Conservation (phyloP, 2,329 filamentous ascomycete species). For the Ophiocordyceps camponoti-leonardi region DNA sequence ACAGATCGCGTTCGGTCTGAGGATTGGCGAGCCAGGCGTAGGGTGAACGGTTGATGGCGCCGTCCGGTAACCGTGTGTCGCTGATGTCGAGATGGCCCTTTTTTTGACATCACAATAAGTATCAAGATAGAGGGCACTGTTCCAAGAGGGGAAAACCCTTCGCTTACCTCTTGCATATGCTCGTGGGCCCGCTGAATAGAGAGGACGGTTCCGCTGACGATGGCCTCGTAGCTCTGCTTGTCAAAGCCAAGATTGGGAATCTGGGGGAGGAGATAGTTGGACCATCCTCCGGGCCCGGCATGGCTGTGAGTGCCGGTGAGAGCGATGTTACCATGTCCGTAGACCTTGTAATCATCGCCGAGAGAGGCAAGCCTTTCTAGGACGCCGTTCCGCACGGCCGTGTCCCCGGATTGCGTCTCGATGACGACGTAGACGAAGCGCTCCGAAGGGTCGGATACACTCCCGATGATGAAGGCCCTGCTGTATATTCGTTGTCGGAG, state of each 20-base stretch:
- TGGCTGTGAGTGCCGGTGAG: conserved; percentile 90
- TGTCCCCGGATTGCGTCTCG: conserved; percentile 78
- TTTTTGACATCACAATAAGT: not conserved
- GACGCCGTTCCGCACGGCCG: conserved; percentile 75
- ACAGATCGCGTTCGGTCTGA: conserved; percentile 51
- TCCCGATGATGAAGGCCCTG: conserved; percentile 50
- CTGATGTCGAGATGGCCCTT: conserved; percentile 54
- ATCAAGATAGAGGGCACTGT: not conserved
- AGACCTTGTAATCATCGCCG: conserved; percentile 56
- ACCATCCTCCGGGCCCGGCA: conserved; percentile 78
- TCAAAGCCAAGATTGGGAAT: conserved; percentile 78
- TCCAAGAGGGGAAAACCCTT: not conserved
- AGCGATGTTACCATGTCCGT: conserved; percentile 67
- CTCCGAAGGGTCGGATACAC: conserved; percentile 47
- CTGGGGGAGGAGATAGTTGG: conserved; percentile 87
- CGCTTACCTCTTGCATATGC: conserved; percentile 22
- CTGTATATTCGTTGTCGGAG: not conserved
- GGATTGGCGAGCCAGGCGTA: conserved; percentile 84
- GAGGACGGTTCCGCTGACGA: conserved; percentile 69
- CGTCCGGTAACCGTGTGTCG: conserved; percentile 50
- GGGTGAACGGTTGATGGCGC: conserved; percentile 77
- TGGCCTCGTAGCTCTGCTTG: conserved; percentile 72
- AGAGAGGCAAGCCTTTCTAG: conserved; percentile 53
- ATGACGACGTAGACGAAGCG: conserved; percentile 77
- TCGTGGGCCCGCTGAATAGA: conserved; percentile 68